Evolutionary conservation across 2,329 filamentous ascomycete genomes (phyloP).

Genomic region (Talaromyces sp.): DNA sequence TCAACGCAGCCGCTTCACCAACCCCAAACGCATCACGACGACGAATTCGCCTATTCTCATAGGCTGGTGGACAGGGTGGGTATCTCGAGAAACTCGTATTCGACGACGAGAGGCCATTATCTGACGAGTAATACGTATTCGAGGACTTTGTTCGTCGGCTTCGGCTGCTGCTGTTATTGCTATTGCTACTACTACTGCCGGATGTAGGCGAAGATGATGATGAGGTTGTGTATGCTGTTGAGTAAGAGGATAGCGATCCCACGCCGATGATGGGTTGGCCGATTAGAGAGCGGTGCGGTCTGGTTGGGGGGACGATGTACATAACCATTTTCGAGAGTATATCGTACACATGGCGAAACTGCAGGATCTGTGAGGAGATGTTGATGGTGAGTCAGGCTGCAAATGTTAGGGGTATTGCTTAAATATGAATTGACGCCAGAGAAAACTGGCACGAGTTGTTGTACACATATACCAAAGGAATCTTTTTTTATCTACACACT

Average conservation of each 20-base stretch:
- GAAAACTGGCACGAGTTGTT: not conserved
- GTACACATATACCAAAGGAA: not conserved
- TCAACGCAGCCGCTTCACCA: conserved; percentile 6
- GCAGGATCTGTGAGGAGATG: not conserved
- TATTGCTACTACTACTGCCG: not conserved
- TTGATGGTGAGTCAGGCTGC: not conserved
- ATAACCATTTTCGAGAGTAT: conserved; percentile 14
- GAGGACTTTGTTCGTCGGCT: conserved; percentile 11
- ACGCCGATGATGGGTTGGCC: conserved; percentile 16
- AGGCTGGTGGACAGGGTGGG: conserved; percentile 10
- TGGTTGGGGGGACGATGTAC: conserved; percentile 16
- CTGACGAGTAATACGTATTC: conserved; percentile 2
- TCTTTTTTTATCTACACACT: not conserved
- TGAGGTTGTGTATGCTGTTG: not conserved
- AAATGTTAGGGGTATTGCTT: not conserved
- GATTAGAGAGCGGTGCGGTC: conserved; percentile 17
- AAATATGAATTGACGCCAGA: conserved; percentile 16
- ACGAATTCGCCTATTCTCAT: conserved; percentile 7
- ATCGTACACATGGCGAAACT: not conserved
- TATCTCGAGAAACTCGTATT: not conserved
- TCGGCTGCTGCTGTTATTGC: conserved; percentile 12
- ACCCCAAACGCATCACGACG: conserved; percentile 11
- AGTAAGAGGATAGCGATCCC: conserved; percentile 3
- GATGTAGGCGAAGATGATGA: conserved; percentile 13
- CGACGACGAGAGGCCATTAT: not conserved